Evolutionary conservation across 345 rosid genomes (phyloP).

Genomic region (Viola odorata): DNA sequence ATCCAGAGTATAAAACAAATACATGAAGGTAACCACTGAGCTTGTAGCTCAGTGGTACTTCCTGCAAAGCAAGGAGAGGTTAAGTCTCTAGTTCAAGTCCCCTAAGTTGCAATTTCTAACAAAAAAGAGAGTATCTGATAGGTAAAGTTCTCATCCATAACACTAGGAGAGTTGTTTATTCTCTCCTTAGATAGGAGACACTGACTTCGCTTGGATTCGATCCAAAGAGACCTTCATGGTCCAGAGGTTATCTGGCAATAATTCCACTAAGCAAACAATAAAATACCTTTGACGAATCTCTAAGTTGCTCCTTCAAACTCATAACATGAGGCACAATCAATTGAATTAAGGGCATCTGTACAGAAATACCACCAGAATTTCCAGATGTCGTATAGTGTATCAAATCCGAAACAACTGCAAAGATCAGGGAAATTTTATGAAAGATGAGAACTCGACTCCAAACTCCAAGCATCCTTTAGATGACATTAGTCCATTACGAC

Average conservation of each 20-base stretch:
- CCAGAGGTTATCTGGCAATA: neutral
- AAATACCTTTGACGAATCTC: slow-evolving; percentile 84
- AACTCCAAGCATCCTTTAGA: neutral
- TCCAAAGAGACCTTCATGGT: neutral
- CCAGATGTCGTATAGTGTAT: slow-evolving; percentile 78
- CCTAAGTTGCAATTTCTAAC: too few relatives aligned
- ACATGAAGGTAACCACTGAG: too few relatives aligned
- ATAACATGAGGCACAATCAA: slow-evolving; percentile 86
- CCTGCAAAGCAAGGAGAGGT: too few relatives aligned
- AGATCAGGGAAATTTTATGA: slow-evolving; percentile 11
- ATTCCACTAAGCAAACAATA: neutral
- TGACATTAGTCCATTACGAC: neutral
- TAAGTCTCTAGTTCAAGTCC: too few relatives aligned
- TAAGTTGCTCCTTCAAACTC: slow-evolving; percentile 70
- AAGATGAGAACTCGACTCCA: neutral
- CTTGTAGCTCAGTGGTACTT: too few relatives aligned
- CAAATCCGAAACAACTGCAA: slow-evolving; percentile 86
- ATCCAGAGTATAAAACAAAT: too few relatives aligned
- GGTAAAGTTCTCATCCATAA: too few relatives aligned
- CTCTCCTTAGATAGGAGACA: too few relatives aligned
- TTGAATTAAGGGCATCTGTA: slow-evolving; percentile 88
- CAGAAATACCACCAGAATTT: slow-evolving; percentile 71
- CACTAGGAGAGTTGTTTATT: too few relatives aligned
- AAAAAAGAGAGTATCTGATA: too few relatives aligned
- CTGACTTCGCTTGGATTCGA: too few relatives aligned